Evolutionary conservation across 306 rosid species (phyloP), one percentile per base, ranked within the genome.

Genomic region (Prunus fruticosa): DNA sequence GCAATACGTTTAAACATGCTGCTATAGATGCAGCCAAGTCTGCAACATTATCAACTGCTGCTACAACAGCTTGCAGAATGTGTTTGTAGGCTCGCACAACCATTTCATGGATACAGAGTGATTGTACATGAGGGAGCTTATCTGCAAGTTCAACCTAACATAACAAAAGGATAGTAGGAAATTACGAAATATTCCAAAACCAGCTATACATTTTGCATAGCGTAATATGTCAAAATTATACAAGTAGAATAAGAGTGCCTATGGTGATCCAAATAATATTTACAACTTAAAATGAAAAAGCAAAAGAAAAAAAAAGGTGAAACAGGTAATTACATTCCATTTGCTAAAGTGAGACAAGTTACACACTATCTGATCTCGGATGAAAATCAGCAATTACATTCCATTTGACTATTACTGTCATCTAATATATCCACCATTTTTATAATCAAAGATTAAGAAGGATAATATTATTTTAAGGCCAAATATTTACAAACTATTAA

Each of bases 101-200:
- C 98, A 95, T 95, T 83, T 95, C 98, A 67, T 95, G 97, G 75
- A 89, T 74, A 60, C 98, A 95, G 28, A 95, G 93, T 51, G 97
- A 95, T 88, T 90, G 97, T 75, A 95, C 97, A 63, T 95, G 98
- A 46, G 98, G 97, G 73, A 95, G 98, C 85, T 92, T 92, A 81
- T 95, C 98, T 22, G 98, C 91, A 84, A 95, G 97, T 83, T 95
- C 97, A 71, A 95, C 97, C 98, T 95, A 82, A 19, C 53, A 78
- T 72, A 27, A 83, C 51, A 75, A 10, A 76, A 64, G 74, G 71
- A 78, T 70, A 73, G 71, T 15, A 34, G 45, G 3, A 67, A 72
- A 46, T 62, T 62, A 54, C 22, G 80, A 73, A 20, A 75, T 75
- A 2, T 47, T 14, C 60, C 46, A 56, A 66, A 71, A n/a, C n/a